These are phyloP conservation scores for Gamsiella multidivaricata DNA, from an alignment of 192 early-diverging fungal genomes.

Conservation along the genomic window DNA sequence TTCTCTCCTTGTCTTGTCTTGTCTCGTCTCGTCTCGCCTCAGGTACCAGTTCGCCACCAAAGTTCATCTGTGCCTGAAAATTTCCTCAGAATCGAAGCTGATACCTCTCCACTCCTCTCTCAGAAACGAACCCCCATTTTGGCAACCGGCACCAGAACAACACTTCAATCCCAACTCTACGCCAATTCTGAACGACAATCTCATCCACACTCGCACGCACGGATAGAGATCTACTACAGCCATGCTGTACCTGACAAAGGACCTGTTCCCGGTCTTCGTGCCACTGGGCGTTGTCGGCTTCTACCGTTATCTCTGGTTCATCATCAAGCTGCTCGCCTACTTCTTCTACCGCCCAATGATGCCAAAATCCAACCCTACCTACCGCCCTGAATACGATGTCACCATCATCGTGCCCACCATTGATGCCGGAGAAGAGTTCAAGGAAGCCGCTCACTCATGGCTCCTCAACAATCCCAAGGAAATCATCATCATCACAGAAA, in stretches of 20 bases:
- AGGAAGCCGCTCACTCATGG: conserved; percentile 74
- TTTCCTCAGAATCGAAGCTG: too few species aligned
- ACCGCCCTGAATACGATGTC: conserved; percentile 68
- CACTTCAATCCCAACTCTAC: too few species aligned
- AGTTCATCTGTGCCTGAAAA: too few species aligned
- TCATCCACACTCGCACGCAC: too few species aligned
- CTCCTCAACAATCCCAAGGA: conserved; percentile 71
- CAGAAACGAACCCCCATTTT: too few species aligned
- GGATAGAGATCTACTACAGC: too few species aligned
- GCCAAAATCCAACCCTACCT: conserved; percentile 68
- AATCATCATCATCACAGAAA: conserved; percentile 76
- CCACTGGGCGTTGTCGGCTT: conserved; percentile 79
- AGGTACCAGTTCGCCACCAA: neutral
- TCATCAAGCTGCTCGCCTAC: conserved; percentile 72
- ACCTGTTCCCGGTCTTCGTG: conserved; percentile 73
- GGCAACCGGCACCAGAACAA: too few species aligned
- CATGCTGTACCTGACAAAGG: conserved; percentile 78
- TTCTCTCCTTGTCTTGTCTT: neutral
- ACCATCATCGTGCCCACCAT: conserved; percentile 81
- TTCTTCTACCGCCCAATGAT: conserved; percentile 69
- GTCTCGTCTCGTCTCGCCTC: neutral
- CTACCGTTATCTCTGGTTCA: conserved; percentile 78
- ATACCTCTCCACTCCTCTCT: too few species aligned
- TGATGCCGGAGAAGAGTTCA: conserved; percentile 80
- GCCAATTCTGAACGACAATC: too few species aligned